These are phyloP conservation scores for Talaromyces proteolyticus DNA, from an alignment of 495 filamentous ascomycete genomes.

Conservation along the genomic window DNA sequence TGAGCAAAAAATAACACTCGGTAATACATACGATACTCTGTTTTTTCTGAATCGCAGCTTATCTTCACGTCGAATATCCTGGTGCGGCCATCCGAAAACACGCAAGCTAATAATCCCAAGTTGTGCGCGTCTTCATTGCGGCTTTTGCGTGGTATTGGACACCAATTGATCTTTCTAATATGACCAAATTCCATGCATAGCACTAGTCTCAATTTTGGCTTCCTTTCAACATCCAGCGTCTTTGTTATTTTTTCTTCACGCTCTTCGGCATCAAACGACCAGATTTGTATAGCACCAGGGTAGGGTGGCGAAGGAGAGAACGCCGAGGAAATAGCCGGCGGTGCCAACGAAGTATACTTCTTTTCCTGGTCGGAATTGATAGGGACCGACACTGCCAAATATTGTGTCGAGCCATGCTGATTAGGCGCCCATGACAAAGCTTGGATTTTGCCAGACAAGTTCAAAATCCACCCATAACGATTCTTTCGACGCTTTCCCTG, in stretches of 20 bases:
- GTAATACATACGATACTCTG: constrained; percentile 31
- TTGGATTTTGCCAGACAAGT: constrained; percentile 45
- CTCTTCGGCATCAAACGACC: constrained; percentile 43
- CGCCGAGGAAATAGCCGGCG: constrained; percentile 23
- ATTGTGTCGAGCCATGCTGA: constrained; percentile 43
- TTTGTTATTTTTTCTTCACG: constrained; percentile 16
- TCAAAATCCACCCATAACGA: constrained; percentile 53
- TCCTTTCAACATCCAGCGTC: constrained; percentile 29
- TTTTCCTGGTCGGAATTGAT: constrained; percentile 30
- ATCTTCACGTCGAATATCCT: constrained; percentile 52
- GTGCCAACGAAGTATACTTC: constrained; percentile 13
- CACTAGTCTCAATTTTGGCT: constrained; percentile 39
- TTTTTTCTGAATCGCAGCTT: constrained; percentile 19
- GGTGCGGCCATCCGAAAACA: constrained; percentile 58
- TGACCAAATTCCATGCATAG: constrained; percentile 61
- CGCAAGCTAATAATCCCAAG: constrained; percentile 55
- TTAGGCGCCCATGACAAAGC: constrained; percentile 55
- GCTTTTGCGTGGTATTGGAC: constrained; percentile 40
- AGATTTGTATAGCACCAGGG: constrained; percentile 51
- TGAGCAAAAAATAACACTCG: background rate
- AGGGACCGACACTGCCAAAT: constrained; percentile 45
- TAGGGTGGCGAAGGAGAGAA: constrained; percentile 40
- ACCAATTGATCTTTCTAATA: constrained; percentile 56
- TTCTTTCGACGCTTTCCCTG: constrained; percentile 11
- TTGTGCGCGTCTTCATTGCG: constrained; percentile 29